Conservation (phyloP, 441 rosid genomes). For the Flueggea neowawraea region DNA sequence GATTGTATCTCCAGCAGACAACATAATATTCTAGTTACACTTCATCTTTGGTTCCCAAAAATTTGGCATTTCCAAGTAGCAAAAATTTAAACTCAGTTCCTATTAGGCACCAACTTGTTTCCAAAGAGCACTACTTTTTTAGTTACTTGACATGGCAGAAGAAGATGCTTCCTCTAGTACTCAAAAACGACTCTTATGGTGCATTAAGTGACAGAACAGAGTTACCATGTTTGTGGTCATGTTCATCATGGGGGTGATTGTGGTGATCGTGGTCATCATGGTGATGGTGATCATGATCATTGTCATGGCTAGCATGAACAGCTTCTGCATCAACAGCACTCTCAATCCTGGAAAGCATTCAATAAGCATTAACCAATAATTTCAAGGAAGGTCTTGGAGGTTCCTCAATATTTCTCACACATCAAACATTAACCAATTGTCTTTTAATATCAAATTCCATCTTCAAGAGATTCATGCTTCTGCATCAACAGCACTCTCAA, state of each 20-base stretch:
- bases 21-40: too few species aligned
- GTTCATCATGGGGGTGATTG: conserved; percentile 44
- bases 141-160: not conserved
- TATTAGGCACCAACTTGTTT: too few species aligned
- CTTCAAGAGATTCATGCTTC: too few species aligned
- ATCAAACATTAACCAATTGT: too few species aligned
- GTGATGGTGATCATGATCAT: conserved; percentile 31
- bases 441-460: too few species aligned
- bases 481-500: conserved; percentile 68
- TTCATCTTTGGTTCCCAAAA: too few species aligned
- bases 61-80: too few species aligned
- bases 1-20: too few species aligned
- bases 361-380: conserved; percentile 14
- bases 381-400: not conserved
- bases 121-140: not conserved
- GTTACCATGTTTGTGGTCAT: conserved; percentile 61
- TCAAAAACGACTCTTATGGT: not conserved
- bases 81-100: too few species aligned
- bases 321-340: conserved; percentile 61
- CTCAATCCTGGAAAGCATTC: conserved; percentile 60
- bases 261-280: conserved; percentile 34
- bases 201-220: conserved; percentile 5
- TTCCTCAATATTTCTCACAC: too few species aligned
- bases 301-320: conserved; percentile 34
- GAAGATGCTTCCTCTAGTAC: conserved; percentile 9